Evolutionary conservation across 352 stramenopile species (phyloP).

Genomic region (Phytophthora tubulina): DNA sequence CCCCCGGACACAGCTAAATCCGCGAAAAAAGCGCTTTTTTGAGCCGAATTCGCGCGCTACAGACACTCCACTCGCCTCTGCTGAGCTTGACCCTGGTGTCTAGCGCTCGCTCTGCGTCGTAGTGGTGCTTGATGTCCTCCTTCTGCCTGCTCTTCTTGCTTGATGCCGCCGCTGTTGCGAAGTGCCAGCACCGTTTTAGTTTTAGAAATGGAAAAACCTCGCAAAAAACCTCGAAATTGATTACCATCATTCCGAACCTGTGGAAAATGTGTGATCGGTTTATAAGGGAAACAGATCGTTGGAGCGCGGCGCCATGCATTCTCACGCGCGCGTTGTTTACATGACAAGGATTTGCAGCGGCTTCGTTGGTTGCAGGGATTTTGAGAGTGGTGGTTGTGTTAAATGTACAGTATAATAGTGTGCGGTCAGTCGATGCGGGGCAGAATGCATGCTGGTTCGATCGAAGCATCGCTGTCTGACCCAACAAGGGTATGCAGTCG

Average conservation of each 20-base stretch:
- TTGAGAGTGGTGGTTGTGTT: too few species aligned
- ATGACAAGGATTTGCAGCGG: not conserved
- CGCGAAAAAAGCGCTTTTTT: slow-evolving; percentile 4
- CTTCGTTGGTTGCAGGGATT: too few species aligned
- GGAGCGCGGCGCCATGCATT: not conserved
- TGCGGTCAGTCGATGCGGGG: too few species aligned
- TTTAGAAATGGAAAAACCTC: slow-evolving; percentile 22
- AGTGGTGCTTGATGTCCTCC: not conserved
- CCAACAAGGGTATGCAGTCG: not conserved
- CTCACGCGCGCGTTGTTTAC: slow-evolving; percentile 6
- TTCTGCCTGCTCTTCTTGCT: slow-evolving; percentile 2
- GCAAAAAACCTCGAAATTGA: slow-evolving; percentile 8
- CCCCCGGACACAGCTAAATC: slow-evolving; percentile 25
- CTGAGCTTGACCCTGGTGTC: not conserved
- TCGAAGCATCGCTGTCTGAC: not conserved
- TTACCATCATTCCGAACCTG: slow-evolving; percentile 24
- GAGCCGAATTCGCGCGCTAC: not conserved
- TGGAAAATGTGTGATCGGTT: slow-evolving; percentile 3
- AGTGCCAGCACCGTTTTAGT: slow-evolving; percentile 17
- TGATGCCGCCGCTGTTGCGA: slow-evolving; percentile 14
- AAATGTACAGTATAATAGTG: too few species aligned
- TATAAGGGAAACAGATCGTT: slow-evolving; percentile 13
- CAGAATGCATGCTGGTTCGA: not conserved
- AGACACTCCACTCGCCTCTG: slow-evolving; percentile 10
- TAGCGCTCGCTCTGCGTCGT: slow-evolving; percentile 11